Evolutionary conservation across 148 eudicot species (phyloP), one percentile per base, ranked within the genome.

Genomic region (Vaccinium darrowii): DNA sequence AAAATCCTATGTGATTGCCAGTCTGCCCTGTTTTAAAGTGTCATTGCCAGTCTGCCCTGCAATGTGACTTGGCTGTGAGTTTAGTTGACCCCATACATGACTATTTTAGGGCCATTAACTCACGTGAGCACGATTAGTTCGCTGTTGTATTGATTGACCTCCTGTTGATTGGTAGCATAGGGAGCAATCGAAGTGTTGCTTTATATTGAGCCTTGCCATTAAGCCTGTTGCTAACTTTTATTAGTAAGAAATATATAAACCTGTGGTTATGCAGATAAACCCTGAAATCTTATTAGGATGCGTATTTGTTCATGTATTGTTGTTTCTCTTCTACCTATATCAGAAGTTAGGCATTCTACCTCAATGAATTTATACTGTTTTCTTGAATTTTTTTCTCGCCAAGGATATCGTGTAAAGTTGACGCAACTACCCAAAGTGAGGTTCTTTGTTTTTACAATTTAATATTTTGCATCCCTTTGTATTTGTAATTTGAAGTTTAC

Each of bases 401-500:
- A 80, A 92, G 78, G 85, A 82, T 92, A 72, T 88, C 88, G 7
- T 92, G 93, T 86, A 93, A 92, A 86, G 90, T 92, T 8, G 72
- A 84, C 47, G 90, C 88, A 81, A 91, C 84, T 90, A 89, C 78
- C 89, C 93, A 83, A 88, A 93, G 94, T 89, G 78, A 88, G 89
- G 8, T 81, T 63, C 50, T 56, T 33, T 53, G 69, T 15, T 7
- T n/a, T 9, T n/a, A 27, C 5, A 33, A 16, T 14, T 73, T 73
- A 16, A 0, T 33, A 18, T 73, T 69, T 73, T 36, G 49, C 49
- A 72, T 16, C 51, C 49, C 23, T 5, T 14, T 36, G 36, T 27
- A 13, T 27, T 27, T 69, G 74, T 25, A 39, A 5, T 27, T 69
- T 69, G 5, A 69, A 27, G 39, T 1, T 2, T 27, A 13, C 12